Conservation (phyloP, 148 eudicot species). For the Beta vulgaris region DNA sequence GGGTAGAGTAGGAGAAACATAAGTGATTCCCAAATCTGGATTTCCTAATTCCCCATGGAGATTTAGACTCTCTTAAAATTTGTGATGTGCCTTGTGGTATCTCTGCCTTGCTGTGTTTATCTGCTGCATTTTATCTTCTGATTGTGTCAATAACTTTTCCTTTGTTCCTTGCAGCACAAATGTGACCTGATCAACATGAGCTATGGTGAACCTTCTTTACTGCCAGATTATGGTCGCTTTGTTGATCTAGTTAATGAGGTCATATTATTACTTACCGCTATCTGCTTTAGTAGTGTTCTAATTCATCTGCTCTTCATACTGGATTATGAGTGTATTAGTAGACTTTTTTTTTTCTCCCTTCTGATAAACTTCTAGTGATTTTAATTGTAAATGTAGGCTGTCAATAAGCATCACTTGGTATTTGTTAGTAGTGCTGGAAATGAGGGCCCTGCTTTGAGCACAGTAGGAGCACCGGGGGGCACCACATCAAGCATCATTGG, state of each 20-base stretch:
- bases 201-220: conserved; percentile 84
- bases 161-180: conserved; percentile 67
- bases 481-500: conserved; percentile 96
- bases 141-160: conserved; percentile 1
- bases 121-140: conserved; percentile 3
- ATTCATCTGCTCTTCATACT: conserved; percentile 5
- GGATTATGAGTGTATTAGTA: neutral
- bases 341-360: neutral
- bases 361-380: conserved; percentile 3
- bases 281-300: neutral
- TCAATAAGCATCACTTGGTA: conserved; percentile 75
- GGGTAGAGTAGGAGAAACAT: neutral
- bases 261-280: neutral
- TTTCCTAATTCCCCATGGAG: neutral
- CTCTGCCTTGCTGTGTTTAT: neutral
- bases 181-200: conserved; percentile 99
- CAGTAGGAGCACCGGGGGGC: conserved; percentile 99
- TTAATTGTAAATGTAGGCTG: conserved; percentile 50
- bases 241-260: conserved; percentile 97
- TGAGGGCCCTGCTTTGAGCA: conserved; percentile 90
- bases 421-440: conserved; percentile 97
- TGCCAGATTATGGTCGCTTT: conserved; percentile 98
- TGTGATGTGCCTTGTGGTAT: neutral
- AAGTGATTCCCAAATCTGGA: neutral
- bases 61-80: neutral